Conservation (phyloP, 2,329 filamentous ascomycete genomes). For the Alternaria dauci region DNA sequence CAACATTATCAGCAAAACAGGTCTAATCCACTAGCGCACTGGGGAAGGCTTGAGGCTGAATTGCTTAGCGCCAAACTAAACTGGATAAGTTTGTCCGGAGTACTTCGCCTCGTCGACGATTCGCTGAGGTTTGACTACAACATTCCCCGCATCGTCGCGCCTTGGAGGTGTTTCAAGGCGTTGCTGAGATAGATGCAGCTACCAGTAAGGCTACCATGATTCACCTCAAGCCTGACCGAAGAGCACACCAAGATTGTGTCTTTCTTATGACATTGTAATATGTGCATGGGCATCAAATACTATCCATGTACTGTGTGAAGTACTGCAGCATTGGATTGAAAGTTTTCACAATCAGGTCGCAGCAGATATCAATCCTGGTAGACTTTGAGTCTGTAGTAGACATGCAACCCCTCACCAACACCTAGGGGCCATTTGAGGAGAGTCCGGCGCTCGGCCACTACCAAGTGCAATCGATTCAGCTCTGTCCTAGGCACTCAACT, state of each 20-base stretch:
- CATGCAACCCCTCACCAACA: neutral
- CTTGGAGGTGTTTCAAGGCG: neutral
- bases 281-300: too few relatives aligned
- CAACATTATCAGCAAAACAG: conserved; percentile 14
- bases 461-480: neutral
- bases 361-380: neutral
- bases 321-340: too few relatives aligned
- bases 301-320: too few relatives aligned
- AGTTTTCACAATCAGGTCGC: neutral
- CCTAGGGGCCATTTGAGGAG: neutral
- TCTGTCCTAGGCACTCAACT: neutral
- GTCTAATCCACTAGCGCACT: conserved; percentile 20
- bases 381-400: neutral
- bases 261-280: too few relatives aligned
- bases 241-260: too few relatives aligned
- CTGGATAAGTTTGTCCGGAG: neutral
- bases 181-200: neutral
- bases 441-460: neutral
- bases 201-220: neutral
- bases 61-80: conserved; percentile 2
- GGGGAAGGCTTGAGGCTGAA: conserved; percentile 21
- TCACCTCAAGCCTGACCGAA: neutral
- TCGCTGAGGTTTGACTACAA: neutral
- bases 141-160: neutral
- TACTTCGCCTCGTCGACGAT: neutral